phyloP scores from a whole-genome alignment of 2,329 filamentous ascomycete genomes.

The Colletotrichum abscissum region DNA sequence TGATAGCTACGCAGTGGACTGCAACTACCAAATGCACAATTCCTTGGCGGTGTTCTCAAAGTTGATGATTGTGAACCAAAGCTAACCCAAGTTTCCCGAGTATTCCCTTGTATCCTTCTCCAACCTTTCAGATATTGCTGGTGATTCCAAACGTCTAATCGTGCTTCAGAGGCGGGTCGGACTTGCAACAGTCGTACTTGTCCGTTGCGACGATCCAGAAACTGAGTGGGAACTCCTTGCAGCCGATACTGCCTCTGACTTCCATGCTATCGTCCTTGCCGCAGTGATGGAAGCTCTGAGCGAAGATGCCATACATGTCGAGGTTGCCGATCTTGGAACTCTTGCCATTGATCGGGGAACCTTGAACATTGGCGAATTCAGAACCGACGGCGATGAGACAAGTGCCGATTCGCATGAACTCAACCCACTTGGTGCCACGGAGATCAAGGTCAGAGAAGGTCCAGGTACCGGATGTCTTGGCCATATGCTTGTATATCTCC shows the following conservation, averaged over 20 bases:
- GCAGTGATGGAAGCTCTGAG: not conserved
- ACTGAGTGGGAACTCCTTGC: not conserved
- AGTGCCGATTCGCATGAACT: not conserved
- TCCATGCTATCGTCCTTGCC: not conserved
- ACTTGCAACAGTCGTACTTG: constrained; percentile 20
- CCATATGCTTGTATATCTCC: not conserved
- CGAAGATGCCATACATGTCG: constrained; percentile 1
- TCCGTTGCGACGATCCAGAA: constrained; percentile 14
- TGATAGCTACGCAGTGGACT: not conserved
- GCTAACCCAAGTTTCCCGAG: not conserved
- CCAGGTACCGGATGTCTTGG: not conserved
- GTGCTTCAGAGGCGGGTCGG: not conserved
- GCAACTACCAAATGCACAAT: not conserved
- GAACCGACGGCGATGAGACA: constrained; percentile 16
- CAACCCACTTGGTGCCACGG: constrained; percentile 3
- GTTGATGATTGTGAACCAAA: not conserved
- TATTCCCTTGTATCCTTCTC: not conserved
- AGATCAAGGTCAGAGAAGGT: not conserved
- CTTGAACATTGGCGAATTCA: not conserved
- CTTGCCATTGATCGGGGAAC: not conserved
- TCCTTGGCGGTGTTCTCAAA: not conserved
- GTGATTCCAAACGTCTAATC: not conserved
- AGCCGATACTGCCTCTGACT: constrained; percentile 4
- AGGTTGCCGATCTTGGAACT: not conserved
- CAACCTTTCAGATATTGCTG: not conserved